Percentiles rank a stretch among this genome's conserved stretches.
Evolutionary conservation across 2,329 filamentous ascomycete species (phyloP).

Genomic region (Alternaria sp.): DNA sequence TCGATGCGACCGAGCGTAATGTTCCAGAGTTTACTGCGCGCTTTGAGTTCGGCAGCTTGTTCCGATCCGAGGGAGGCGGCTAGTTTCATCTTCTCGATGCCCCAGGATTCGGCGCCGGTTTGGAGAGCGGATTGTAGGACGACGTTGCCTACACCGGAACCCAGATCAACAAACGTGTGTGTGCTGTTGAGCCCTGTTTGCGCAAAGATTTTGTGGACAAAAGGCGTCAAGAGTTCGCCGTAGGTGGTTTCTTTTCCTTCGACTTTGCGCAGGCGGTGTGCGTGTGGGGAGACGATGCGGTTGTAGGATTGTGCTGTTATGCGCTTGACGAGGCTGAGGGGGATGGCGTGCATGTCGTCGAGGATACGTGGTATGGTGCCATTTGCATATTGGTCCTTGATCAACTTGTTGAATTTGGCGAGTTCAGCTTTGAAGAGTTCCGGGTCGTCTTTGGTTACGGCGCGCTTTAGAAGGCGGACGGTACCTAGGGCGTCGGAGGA

Average conservation of each 20-base stretch:
- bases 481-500: conserved; percentile 77
- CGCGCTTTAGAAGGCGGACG: conserved; percentile 78
- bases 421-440: conserved; percentile 77
- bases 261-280: conserved; percentile 84
- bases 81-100: conserved; percentile 95
- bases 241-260: conserved; percentile 93
- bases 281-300: conserved; percentile 88
- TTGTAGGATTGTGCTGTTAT: conserved; percentile 90
- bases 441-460: conserved; percentile 71
- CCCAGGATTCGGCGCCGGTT: conserved; percentile 92
- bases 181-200: conserved; percentile 80
- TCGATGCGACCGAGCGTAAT: conserved; percentile 79
- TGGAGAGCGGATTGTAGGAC: conserved; percentile 93
- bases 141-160: conserved; percentile 95
- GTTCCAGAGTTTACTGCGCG: conserved; percentile 90
- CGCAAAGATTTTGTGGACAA: conserved; percentile 82
- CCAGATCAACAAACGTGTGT: conserved; percentile 91
- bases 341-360: conserved; percentile 71
- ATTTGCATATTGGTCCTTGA: conserved; percentile 71
- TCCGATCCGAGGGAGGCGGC: conserved; percentile 81
- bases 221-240: conserved; percentile 86
- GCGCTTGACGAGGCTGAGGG: conserved; percentile 72
- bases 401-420: conserved; percentile 76
- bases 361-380: conserved; percentile 78
- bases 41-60: conserved; percentile 82